phyloP scores from a whole-genome alignment of 2,329 filamentous ascomycete species.

The Nemania sp. region DNA sequence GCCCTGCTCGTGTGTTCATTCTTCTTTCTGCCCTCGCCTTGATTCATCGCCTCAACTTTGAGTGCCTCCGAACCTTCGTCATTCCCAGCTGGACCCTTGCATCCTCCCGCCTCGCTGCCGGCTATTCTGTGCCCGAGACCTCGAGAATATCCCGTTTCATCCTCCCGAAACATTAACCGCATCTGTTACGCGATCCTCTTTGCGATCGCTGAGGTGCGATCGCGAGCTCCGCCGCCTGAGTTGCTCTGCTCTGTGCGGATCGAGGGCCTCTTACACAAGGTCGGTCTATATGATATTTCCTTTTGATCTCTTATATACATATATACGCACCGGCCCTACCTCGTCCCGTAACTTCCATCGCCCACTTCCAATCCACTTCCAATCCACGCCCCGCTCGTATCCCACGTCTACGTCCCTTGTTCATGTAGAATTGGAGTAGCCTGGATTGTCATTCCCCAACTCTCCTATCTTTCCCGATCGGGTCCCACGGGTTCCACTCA shows the following conservation, averaged over 20 bases:
- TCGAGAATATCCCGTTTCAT: conserved; percentile 1
- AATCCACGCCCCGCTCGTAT: conserved; percentile 1
- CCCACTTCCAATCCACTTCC: neutral
- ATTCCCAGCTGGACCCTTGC: neutral
- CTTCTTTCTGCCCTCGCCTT: neutral
- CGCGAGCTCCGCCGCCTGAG: neutral
- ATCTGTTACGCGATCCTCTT: neutral
- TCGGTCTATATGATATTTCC: conserved; percentile 13
- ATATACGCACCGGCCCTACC: neutral
- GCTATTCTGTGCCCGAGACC: neutral
- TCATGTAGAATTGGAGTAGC: conserved; percentile 13
- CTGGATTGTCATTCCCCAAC: neutral
- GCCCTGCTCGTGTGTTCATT: conserved; percentile 4
- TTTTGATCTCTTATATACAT: neutral
- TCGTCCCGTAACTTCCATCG: neutral
- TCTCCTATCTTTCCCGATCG: conserved; percentile 36
- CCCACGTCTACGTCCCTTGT: neutral
- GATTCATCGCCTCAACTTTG: neutral
- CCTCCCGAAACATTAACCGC: neutral
- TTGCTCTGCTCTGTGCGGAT: neutral
- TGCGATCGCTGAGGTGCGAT: neutral
- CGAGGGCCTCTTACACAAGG: conserved; percentile 8
- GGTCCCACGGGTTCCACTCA: no score
- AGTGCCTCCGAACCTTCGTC: neutral
- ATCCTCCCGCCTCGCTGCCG: neutral